Conservation (phyloP, 495 filamentous ascomycete genomes). For the Penicillium mononematosum region DNA sequence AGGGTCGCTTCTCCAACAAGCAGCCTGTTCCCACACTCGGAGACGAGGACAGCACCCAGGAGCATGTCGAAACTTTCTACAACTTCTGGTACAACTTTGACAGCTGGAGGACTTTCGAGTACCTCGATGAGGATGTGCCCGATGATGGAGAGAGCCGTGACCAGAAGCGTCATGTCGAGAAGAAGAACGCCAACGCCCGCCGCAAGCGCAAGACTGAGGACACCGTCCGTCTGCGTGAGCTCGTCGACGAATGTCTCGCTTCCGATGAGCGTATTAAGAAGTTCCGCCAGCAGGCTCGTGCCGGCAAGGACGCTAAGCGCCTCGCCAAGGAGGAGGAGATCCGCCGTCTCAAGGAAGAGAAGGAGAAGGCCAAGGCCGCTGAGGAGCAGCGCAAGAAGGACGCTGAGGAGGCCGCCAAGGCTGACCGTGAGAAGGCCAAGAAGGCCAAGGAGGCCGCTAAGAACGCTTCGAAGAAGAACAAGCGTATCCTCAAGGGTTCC, state of each 20-base stretch:
- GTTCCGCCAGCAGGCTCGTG: slow-evolving; percentile 87
- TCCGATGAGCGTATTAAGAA: slow-evolving; percentile 94
- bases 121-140: slow-evolving; percentile 96
- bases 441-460: slow-evolving; percentile 98
- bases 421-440: slow-evolving; percentile 77
- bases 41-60: slow-evolving; percentile 78
- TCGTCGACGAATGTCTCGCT: slow-evolving; percentile 80
- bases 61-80: slow-evolving; percentile 92
- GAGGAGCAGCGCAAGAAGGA: slow-evolving; percentile 74
- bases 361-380: slow-evolving; percentile 70
- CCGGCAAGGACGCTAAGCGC: slow-evolving; percentile 89
- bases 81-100: slow-evolving; percentile 99
- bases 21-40: slow-evolving; percentile 84
- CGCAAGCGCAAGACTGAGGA: slow-evolving; percentile 99
- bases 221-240: slow-evolving; percentile 78
- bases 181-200: slow-evolving; percentile 95
- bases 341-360: slow-evolving; percentile 78
- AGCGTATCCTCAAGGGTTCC: slow-evolving; percentile 83
- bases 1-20: slow-evolving; percentile 86
- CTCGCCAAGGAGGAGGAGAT: slow-evolving; percentile 88
- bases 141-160: slow-evolving; percentile 98
- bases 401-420: slow-evolving; percentile 81
- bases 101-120: slow-evolving; percentile 96
- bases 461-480: slow-evolving; percentile 99
- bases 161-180: slow-evolving; percentile 96